Evolutionary conservation across 192 early-diverging fungal genomes (phyloP), one percentile per base, ranked within the genome.

Genomic region (Spinellus fusiger): DNA sequence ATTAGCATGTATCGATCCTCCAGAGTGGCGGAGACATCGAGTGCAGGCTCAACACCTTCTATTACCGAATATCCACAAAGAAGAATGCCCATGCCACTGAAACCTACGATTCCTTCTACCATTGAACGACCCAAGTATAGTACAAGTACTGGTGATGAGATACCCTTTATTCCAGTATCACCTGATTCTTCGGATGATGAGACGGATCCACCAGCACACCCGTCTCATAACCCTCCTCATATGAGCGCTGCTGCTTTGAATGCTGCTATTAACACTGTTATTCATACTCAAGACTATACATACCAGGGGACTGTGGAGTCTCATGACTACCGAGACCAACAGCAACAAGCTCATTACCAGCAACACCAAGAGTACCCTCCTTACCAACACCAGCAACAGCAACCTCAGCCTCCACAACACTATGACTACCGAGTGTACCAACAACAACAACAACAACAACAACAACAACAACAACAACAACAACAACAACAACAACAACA

Each of bases 181-280:
- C 58, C 58, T 18, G 58, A 60, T 32, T 32, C 46, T 20, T 35
- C 32, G 13, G 58, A 60, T 47, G 58, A 60, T 60, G 58, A 60
- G 20, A 47, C 48, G 20, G 26, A 49, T 40, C 32, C 53, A 0
- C 53, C 53, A 10, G 32, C 53, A 51, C 27, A 26, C 27, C 49
- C 10, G 40, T 44, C 3, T 6, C 4, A 12, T 18, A 44, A 44
- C 40, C 2, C 13, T 10, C 40, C 5, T 10, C 40, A 44, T 12
- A 3, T 2, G 3, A 44, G 35, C 6, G 35, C 35, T 6, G 35
- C 6, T 37, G n/a, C n/a, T n/a, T n/a, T n/a, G n/a, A n/a, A n/a
- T n/a, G n/a, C n/a, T n/a, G n/a, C n/a, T n/a, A n/a, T n/a, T n/a
- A n/a, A n/a, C n/a, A n/a, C n/a, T n/a, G n/a, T n/a, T n/a, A n/a